These are phyloP conservation scores for Moesziomyces aphidis DNA, from an alignment of 1,284 basidiomycete genomes.

Conservation along the genomic window DNA sequence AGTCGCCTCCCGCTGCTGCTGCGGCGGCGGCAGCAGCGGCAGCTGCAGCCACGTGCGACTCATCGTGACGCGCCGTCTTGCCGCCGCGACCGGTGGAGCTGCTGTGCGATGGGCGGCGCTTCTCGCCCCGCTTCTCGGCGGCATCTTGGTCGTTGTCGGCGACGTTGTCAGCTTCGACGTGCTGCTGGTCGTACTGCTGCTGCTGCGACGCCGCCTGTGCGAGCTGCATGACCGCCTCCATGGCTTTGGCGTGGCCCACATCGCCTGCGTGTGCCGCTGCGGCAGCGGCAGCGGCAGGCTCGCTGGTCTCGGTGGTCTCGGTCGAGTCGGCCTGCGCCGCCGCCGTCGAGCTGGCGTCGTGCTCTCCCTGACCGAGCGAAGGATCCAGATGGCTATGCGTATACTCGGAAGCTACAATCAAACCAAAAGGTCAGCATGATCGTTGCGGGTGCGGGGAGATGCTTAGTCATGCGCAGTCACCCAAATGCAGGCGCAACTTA, in stretches of 20 bases:
- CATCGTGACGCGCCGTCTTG: slow-evolving; percentile 21
- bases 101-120: slow-evolving; percentile 18
- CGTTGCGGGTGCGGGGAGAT: slow-evolving; percentile 1
- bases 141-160: slow-evolving; percentile 4
- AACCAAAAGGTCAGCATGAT: background rate
- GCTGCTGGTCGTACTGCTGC: slow-evolving; percentile 34
- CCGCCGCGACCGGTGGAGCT: background rate
- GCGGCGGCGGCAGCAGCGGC: slow-evolving; percentile 26
- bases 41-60: slow-evolving; percentile 12
- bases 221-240: slow-evolving; percentile 50
- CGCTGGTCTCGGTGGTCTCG: background rate
- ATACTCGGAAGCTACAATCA: slow-evolving; percentile 35
- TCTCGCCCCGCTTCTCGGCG: slow-evolving; percentile 25
- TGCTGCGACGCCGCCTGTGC: slow-evolving; percentile 49
- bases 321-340: background rate
- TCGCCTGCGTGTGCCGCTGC: slow-evolving; percentile 9
- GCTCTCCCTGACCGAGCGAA: background rate
- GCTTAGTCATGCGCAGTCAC: slow-evolving; percentile 38
- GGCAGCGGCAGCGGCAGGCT: background rate
- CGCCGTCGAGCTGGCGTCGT: background rate
- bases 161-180: slow-evolving; percentile 22
- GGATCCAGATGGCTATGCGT: slow-evolving; percentile 43
- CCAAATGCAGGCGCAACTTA: slow-evolving; percentile 4
- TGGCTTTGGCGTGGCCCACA: slow-evolving; percentile 18
- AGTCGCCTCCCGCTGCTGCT: background rate